Evolutionary conservation across 2,329 filamentous ascomycete genomes (phyloP).

Genomic region (Endothia cerciana): DNA sequence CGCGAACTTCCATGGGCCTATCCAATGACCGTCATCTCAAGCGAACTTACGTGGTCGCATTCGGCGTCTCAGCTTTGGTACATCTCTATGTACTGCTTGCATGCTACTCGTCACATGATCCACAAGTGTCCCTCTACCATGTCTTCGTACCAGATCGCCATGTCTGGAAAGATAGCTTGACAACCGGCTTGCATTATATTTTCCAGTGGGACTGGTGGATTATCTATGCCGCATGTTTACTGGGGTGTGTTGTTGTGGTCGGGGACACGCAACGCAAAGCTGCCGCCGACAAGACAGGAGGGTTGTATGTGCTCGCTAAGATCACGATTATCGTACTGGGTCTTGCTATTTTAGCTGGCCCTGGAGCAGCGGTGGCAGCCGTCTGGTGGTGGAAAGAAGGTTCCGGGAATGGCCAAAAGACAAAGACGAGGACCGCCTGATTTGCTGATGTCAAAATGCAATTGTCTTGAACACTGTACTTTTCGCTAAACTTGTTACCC

Average conservation of each 20-base stretch:
- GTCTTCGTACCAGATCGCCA: conserved; percentile 5
- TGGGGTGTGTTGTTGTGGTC: neutral
- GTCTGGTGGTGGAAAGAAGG: conserved; percentile 14
- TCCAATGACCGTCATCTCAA: neutral
- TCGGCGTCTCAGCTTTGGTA: conserved; percentile 6
- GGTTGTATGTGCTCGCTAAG: neutral
- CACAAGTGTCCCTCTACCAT: neutral
- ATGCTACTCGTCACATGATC: neutral
- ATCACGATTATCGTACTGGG: neutral
- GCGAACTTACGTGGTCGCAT: conserved; percentile 5
- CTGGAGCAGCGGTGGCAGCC: conserved; percentile 2
- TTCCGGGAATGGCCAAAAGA: neutral
- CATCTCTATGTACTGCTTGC: conserved; percentile 6
- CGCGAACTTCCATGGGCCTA: neutral
- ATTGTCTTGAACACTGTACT: neutral
- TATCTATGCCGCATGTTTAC: neutral
- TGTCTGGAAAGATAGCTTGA: neutral
- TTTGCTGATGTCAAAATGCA: neutral
- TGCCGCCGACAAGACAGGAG: neutral
- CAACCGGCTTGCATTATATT: conserved; percentile 5
- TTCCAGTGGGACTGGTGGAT: conserved; percentile 14
- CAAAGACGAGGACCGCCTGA: neutral
- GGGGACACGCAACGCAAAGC: conserved; percentile 5
- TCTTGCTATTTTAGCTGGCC: neutral
- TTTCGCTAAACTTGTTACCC: too few relatives aligned